A percentile compares a stretch with the other conserved stretches of the same genome.
phyloP scores from a whole-genome alignment of 2,329 filamentous ascomycete genomes.

The Cordyceps militaris region DNA sequence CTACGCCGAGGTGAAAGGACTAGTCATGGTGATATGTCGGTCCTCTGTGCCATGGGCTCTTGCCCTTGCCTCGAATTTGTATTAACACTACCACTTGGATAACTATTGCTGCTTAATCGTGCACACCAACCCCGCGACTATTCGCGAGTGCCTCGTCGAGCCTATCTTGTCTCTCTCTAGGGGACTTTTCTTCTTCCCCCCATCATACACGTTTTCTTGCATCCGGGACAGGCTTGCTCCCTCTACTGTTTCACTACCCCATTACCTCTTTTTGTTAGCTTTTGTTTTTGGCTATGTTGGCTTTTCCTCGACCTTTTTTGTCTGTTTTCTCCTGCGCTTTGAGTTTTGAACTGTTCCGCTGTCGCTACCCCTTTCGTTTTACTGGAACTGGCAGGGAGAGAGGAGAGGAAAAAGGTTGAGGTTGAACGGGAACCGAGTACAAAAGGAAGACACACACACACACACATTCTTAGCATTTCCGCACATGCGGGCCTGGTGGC shows the following conservation, averaged over 20 bases:
- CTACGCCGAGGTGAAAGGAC: neutral
- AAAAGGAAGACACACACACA: constrained; percentile 2
- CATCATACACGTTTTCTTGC: constrained; percentile 8
- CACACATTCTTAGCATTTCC: constrained; percentile 10
- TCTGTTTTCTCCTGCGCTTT: constrained; percentile 5
- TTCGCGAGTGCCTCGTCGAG: neutral
- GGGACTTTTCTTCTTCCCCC: neutral
- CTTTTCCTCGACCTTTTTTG: neutral
- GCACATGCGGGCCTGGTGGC: constrained; percentile 10
- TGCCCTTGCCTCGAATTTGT: neutral
- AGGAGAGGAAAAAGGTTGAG: neutral
- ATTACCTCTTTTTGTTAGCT: neutral
- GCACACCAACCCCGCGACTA: neutral
- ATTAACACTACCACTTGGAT: constrained; percentile 8
- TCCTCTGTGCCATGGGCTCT: neutral
- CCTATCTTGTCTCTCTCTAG: neutral
- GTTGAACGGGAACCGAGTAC: neutral
- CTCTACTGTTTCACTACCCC: neutral
- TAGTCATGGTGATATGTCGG: neutral
- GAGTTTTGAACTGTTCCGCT: neutral
- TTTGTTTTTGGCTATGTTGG: constrained; percentile 6
- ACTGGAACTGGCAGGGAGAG: neutral
- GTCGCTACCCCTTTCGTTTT: neutral
- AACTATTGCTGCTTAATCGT: neutral
- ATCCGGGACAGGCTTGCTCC: constrained; percentile 9